Percentiles rank a stretch among this genome's conserved stretches.
Conservation (phyloP, 2,329 filamentous ascomycete genomes). For the Colletotrichum abscissum region DNA sequence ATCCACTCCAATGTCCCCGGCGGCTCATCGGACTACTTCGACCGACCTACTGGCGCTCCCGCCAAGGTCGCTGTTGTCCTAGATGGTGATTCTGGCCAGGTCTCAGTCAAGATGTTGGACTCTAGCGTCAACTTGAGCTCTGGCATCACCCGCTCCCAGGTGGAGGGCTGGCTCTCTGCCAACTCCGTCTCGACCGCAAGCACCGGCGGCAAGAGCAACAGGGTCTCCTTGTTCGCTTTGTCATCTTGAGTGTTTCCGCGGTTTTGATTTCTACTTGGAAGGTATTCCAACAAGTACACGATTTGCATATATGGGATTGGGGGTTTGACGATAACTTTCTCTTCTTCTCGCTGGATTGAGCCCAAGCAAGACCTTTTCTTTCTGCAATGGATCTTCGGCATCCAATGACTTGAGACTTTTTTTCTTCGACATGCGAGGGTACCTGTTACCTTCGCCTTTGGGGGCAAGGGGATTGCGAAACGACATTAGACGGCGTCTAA, state of each 20-base stretch:
- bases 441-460: conserved; percentile 3
- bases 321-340: neutral
- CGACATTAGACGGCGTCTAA: conserved; percentile 25
- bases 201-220: conserved; percentile 8
- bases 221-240: conserved; percentile 35
- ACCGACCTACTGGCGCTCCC: conserved; percentile 67
- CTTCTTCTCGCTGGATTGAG: neutral
- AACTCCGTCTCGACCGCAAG: conserved; percentile 6
- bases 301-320: conserved; percentile 21
- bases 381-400: conserved; percentile 19
- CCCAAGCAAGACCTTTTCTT: conserved; percentile 3
- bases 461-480: conserved; percentile 16
- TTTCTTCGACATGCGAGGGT: conserved; percentile 14
- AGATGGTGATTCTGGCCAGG: conserved; percentile 58
- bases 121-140: conserved; percentile 53
- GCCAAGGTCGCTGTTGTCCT: conserved; percentile 76
- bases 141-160: conserved; percentile 51
- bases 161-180: conserved; percentile 47
- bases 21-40: conserved; percentile 78
- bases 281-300: conserved; percentile 3
- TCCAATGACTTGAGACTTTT: conserved; percentile 16
- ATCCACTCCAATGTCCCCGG: conserved; percentile 73
- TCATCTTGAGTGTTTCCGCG: conserved; percentile 17
- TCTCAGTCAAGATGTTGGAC: conserved; percentile 67
- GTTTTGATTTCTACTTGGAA: neutral